Evolutionary conservation across 2,329 filamentous ascomycete species (phyloP).

Genomic region (Ascocoryne sarcoides): DNA sequence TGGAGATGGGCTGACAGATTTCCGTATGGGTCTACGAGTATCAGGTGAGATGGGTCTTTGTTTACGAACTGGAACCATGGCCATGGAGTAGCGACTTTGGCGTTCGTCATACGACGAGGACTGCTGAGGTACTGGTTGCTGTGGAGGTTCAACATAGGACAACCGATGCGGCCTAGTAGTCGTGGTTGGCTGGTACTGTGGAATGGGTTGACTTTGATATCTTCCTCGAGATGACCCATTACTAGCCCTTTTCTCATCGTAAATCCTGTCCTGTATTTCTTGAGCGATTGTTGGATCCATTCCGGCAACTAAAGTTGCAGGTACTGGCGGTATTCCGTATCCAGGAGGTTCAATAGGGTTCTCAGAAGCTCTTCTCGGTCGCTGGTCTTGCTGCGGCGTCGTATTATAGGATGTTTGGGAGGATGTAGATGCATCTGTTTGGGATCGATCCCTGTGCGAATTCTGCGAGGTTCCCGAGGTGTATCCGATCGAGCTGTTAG

Average conservation of each 20-base stretch:
- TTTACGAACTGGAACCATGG: conserved; percentile 27
- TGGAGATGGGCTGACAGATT: conserved; percentile 67
- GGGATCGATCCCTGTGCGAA: conserved; percentile 20
- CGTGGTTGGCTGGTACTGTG: conserved; percentile 22
- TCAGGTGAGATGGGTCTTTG: conserved; percentile 23
- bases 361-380: conserved; percentile 18
- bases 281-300: conserved; percentile 47
- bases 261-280: conserved; percentile 49
- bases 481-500: conserved; percentile 21
- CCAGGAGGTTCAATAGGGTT: conserved; percentile 10
- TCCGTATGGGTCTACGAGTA: conserved; percentile 36
- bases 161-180: conserved; percentile 18
- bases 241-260: conserved; percentile 46
- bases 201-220: conserved; percentile 18
- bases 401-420: conserved; percentile 21
- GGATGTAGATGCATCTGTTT: conserved; percentile 16
- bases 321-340: conserved; percentile 41
- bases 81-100: conserved; percentile 19
- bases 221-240: conserved; percentile 34
- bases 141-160: conserved; percentile 21
- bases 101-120: conserved; percentile 22
- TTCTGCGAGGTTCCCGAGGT: conserved; percentile 18
- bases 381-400: conserved; percentile 15
- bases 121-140: conserved; percentile 17
- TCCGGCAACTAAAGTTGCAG: conserved; percentile 51